Base-by-base conservation (phyloP, 2,329 filamentous ascomycete genomes). In the Scolecobasidium constrictum region DNA sequence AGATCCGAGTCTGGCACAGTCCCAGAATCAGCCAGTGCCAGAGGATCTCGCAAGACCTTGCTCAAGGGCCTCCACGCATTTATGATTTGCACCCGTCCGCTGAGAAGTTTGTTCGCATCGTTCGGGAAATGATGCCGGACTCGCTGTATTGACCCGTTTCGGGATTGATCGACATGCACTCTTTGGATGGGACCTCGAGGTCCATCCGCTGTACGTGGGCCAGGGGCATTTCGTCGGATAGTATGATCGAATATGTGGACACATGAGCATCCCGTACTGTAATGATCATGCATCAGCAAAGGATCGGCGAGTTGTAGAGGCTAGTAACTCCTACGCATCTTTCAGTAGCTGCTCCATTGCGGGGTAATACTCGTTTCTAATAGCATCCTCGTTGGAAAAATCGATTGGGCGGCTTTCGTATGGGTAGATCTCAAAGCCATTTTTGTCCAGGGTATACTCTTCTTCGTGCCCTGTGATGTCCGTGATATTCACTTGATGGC, bases 181-280 rank as follows among this genome's bases (percentile, higher is more conserved):
- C 68, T 64, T 44, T 68, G 63, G 2, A 73, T 69, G 1, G 66
- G 69, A 0, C 63, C 66, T 11, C 66, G 65, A 21, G 62, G 55
- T 1, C 44, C 44, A 15, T 52, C 48, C 23, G 15, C 28, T n/a
- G n/a, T n/a, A n/a, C n/a, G n/a, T n/a, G 9, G 45, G 47, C 66
- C 62, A 26, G 46, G 50, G 3, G 54, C 49, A 22, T 56, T 54
- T 36, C 69, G 66, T n/a, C 69, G 68, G 51, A 81, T 73, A 4
- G 73, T 78, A 58, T 79, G 75, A 59, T 78, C 73, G 53, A 80
- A 81, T 54, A 79, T 75, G 62, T 74, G 69, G 49, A 78, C 57
- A 17, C 68, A 67, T 2, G 69, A 60, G 13, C 68, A 74, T 3
- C 75, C 75, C 13, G 75, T 79, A 21, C 73, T 77, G 47, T 33